phyloP scores from a whole-genome alignment of 371 early-diverging fungal species.

The Mucor irregularis region DNA sequence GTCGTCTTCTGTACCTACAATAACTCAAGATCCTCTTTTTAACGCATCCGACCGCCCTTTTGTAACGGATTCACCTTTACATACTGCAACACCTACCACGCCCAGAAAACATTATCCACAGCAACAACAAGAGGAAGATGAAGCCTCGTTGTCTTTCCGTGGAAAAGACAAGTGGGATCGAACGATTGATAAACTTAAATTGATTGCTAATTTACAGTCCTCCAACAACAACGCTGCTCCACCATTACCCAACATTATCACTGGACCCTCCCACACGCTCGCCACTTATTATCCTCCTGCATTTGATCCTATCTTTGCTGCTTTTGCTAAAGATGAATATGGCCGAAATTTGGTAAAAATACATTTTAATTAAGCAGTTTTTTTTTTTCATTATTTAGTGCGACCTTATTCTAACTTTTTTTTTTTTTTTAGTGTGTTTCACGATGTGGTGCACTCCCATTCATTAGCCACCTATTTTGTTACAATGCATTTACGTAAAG shows the following conservation, averaged over 20 bases:
- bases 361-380: neutral
- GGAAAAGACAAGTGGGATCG: constrained; percentile 40
- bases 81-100: neutral
- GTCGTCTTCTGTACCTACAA: constrained; percentile 46
- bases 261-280: constrained; percentile 28
- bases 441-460: no score
- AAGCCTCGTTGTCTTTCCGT: constrained; percentile 7
- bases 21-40: constrained; percentile 5
- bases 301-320: constrained; percentile 45
- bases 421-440: neutral
- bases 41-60: no score
- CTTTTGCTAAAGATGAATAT: constrained; percentile 44
- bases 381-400: neutral
- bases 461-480: constrained; percentile 43
- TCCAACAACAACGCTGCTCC: neutral
- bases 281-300: constrained; percentile 48
- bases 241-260: neutral
- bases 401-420: no score
- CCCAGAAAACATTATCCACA: neutral
- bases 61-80: no score
- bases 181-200: constrained; percentile 37
- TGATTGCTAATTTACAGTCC: constrained; percentile 29
- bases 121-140: constrained; percentile 3
- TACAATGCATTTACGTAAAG: constrained; percentile 39
- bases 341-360: constrained; percentile 38